Evolutionary conservation across 2,329 filamentous ascomycete species (phyloP).

Genomic region (Bipolaris oryzae): DNA sequence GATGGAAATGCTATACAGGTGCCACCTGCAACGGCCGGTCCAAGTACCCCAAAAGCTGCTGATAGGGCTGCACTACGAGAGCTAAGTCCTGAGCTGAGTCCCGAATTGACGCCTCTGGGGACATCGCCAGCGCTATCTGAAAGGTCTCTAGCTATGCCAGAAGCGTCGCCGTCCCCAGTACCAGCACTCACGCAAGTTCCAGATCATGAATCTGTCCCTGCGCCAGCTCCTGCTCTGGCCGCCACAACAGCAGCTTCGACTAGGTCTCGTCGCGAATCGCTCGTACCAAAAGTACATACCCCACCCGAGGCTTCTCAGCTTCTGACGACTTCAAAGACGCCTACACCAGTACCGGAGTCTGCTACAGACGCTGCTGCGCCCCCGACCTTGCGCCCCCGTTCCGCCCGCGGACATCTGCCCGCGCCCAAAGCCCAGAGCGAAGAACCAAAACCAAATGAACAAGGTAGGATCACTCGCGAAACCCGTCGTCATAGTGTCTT

Average conservation of each 20-base stretch:
- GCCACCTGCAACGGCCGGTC: constrained; percentile 54
- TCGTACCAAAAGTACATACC: constrained; percentile 34
- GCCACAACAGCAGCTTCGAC: constrained; percentile 42
- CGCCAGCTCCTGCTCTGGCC: constrained; percentile 8
- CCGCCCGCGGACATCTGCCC: constrained; percentile 47
- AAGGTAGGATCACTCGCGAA: constrained; percentile 43
- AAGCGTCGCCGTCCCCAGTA: constrained; percentile 9
- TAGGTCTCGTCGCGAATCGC: constrained; percentile 43
- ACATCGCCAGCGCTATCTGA: constrained; percentile 23
- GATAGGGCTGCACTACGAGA: constrained; percentile 17
- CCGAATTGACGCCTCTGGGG: constrained; percentile 26
- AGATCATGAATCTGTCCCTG: constrained; percentile 16
- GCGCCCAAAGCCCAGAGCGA: constrained; percentile 56
- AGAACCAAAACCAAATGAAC: constrained; percentile 52
- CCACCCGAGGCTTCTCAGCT: constrained; percentile 27
- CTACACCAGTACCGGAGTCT: constrained; percentile 25
- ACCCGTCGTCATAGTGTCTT: constrained; percentile 56
- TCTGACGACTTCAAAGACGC: constrained; percentile 26
- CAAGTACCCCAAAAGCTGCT: constrained; percentile 35
- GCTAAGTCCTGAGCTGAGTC: constrained; percentile 21
- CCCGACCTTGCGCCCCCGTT: constrained; percentile 40
- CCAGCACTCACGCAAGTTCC: constrained; percentile 1
- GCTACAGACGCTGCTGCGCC: constrained; percentile 18
- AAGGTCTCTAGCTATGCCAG: constrained; percentile 16
- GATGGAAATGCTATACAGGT: constrained; percentile 40